These are phyloP conservation scores for Dactylellina haptotyla DNA, from an alignment of 2,329 filamentous ascomycete species.

Conservation along the genomic window DNA sequence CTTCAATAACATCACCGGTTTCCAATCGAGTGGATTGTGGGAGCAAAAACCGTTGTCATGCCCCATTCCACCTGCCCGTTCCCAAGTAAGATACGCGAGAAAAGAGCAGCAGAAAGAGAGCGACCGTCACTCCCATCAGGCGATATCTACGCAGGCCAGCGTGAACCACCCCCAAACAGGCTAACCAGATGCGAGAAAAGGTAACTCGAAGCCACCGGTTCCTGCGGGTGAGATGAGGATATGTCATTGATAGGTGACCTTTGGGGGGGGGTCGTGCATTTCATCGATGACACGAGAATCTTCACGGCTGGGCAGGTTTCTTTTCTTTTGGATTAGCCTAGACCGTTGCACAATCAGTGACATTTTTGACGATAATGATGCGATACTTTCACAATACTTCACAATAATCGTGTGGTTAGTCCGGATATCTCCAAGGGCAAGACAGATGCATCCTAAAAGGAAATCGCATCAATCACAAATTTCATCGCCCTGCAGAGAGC, in stretches of 20 bases:
- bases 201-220: constrained; percentile 29
- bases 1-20: constrained; percentile 1
- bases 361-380: too few relatives aligned
- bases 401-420: too few relatives aligned
- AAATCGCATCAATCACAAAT: background rate
- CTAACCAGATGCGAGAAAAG: constrained; percentile 44
- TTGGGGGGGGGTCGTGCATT: background rate
- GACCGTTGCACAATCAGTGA: background rate
- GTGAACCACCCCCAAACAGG: constrained; percentile 30
- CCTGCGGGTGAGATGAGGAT: constrained; percentile 9
- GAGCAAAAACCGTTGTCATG: background rate
- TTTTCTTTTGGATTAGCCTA: background rate
- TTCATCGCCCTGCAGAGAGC: constrained; percentile 3
- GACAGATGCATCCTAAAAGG: background rate
- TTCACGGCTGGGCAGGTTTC: background rate
- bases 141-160: constrained; percentile 9
- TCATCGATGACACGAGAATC: constrained; percentile 22
- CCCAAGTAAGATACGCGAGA: constrained; percentile 42
- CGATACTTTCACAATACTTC: too few relatives aligned
- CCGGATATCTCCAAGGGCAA: too few relatives aligned
- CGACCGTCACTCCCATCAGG: background rate
- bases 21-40: constrained; percentile 20
- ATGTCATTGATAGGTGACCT: constrained; percentile 14
- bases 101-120: background rate
- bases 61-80: constrained; percentile 40